Percentiles rank a stretch among this genome's conserved stretches.
Evolutionary conservation across 495 filamentous ascomycete genomes (phyloP).

Genomic region (Bacidia gigantensis): DNA sequence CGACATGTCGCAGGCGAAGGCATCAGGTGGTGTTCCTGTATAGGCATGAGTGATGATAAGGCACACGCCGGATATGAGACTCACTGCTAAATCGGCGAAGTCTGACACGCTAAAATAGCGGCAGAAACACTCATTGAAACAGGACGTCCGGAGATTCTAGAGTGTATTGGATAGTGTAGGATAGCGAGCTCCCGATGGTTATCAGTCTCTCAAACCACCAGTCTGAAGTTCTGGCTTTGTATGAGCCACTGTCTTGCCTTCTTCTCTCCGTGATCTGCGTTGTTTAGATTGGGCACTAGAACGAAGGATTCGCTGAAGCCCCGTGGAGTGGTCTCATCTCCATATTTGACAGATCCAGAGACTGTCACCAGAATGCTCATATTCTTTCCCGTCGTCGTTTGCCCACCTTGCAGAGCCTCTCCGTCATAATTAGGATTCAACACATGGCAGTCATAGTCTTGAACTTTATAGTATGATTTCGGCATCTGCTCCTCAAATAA

Average conservation of each 20-base stretch:
- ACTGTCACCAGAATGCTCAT: constrained; percentile 58
- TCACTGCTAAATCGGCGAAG: too few species aligned
- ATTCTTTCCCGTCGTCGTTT: constrained; percentile 33
- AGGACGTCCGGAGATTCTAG: too few species aligned
- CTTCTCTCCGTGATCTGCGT: constrained; percentile 31
- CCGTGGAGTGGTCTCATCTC: constrained; percentile 39
- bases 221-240: constrained; percentile 58
- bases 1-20: too few species aligned
- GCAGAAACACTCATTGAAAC: too few species aligned
- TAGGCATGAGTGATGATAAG: too few species aligned
- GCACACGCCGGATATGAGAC: too few species aligned
- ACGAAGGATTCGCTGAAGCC: constrained; percentile 65
- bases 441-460: constrained; percentile 57
- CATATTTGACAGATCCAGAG: constrained; percentile 51
- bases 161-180: too few species aligned
- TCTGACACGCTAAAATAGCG: too few species aligned
- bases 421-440: constrained; percentile 49
- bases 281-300: constrained; percentile 59
- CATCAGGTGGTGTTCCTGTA: too few species aligned
- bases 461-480: constrained; percentile 44
- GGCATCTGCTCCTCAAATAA: constrained; percentile 52
- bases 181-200: too few species aligned
- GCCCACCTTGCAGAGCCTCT: constrained; percentile 25
- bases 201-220: constrained; percentile 36
- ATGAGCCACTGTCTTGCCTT: constrained; percentile 45